Base-by-base conservation (phyloP, 1,284 basidiomycete species). In the Fomes fomentarius region DNA sequence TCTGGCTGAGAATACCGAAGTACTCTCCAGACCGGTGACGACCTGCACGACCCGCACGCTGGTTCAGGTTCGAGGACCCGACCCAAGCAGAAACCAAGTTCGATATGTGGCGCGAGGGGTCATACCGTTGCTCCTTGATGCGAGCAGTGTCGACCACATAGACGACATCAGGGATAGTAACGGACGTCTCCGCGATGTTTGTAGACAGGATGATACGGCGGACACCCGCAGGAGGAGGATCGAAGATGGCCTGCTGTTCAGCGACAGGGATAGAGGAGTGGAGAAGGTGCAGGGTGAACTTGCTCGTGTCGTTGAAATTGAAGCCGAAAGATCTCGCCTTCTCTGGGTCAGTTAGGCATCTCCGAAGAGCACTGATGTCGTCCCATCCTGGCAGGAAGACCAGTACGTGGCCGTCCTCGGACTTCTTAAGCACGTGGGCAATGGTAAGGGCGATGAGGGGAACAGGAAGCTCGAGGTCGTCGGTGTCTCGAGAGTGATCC, bases 141-240 rank as follows among this genome's bases (percentile, higher is more conserved):
- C 89, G 89, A 22, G 83, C 96, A 0, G 91, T 84, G 68, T 98
- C 96, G 41, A 98, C 86, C 44, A 98, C 96, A 67, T 94, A 96
- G 6, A 97, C 94, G 25, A 98, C 94, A 66, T 98, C 93, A 1
- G 96, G 96, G 62, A 98, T 98, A 1, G 96, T 98, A 63, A 98
- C 83, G 5, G 93, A 95, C 1, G 95, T 97, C 75, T 98, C 96
- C 12, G 96, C 96, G 56, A 98, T 96, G 72, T 98, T 98, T 42
- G 96, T 98, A 3, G 96, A 85, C 37, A 98, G 79, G 62, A 98
- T 96, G 67, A 98, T 80, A 17, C 94, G 85, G 57, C 96, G 87
- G 19, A 95, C 81, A 17, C 93, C 92, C 2, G 70, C 62, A 0
- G 85, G 79, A 14, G 93, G 88, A 4, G 92, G 89, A 19, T 89